Base-by-base conservation (phyloP, 345 rosid genomes). In the Aquilaria malaccensis region DNA sequence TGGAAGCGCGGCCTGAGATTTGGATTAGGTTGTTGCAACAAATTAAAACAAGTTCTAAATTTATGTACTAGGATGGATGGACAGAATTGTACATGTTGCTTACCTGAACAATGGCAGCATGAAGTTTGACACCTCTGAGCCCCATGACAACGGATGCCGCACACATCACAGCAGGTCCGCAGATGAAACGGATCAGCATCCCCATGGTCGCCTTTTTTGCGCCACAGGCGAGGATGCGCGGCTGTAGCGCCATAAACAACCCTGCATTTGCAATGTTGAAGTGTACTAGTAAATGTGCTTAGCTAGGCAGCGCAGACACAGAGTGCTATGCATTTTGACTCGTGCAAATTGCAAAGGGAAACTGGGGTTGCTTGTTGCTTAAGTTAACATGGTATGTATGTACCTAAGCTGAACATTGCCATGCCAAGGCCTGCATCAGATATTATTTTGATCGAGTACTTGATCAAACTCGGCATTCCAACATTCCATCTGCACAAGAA, bases 351-450 rank as follows among this genome's bases (percentile, higher is more conserved):
- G 37, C 3, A 13, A 37, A 37, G 43, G 43, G 43, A 4, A 4
- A 1, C 43, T 37, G 5, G 7, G 43, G 7, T 37, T 37, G 43
- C 43, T 37, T 37, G 43, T 37, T 37, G 2, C 43, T 37, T 9
- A 37, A 37, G 43, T 37, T 37, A 22, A 3, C 59, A 3, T 56
- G 43, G 22, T 4, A 56, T 22, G 3, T 29, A 45, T 33, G 10
- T 84, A 85, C 95, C 96, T 80, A 88, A 72, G 71, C 96, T 88
- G 76, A 88, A 88, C 92, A 85, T 85, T 15, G 92, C 89, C 91
- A 85, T 83, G 30, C 92, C 96, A 53, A 85, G 87, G 14, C 96
- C 92, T 4, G 96, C 88, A 74, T 85, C 87, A 32, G 96, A 88
- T 45, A 88, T 77, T 14, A 85, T 79, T 77, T 80, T 75, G 54